These are phyloP conservation scores for Dipteronia dyeriana DNA, from an alignment of 345 rosid genomes.

Conservation along the genomic window DNA sequence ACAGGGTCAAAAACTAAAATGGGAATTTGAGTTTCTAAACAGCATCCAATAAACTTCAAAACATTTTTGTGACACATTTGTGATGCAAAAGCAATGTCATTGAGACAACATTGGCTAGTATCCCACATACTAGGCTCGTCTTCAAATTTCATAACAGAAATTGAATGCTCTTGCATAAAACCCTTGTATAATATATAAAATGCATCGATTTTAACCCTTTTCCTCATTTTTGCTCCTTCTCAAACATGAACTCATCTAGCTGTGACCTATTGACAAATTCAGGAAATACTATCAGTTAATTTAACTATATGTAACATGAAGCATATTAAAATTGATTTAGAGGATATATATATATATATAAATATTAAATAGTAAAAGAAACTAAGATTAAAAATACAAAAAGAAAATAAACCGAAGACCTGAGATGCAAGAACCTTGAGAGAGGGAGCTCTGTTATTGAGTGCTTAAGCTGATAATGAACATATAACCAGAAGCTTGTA, in stretches of 20 bases:
- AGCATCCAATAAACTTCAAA: neutral
- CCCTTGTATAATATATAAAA: slow-evolving; percentile 1
- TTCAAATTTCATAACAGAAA: slow-evolving; percentile 12
- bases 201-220: neutral
- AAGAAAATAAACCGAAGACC: too few species aligned
- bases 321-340: too few species aligned
- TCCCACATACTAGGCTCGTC: neutral
- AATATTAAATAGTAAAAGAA: too few species aligned
- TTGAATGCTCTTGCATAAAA: slow-evolving; percentile 7
- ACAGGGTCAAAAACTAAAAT: neutral
- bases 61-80: neutral
- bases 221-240: neutral
- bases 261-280: neutral
- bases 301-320: too few species aligned
- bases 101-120: neutral
- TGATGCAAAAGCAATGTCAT: neutral
- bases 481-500: too few species aligned
- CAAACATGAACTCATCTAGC: neutral
- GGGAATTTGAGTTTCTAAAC: neutral
- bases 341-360: too few species aligned
- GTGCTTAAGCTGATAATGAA: too few species aligned
- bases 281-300: too few species aligned
- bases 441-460: too few species aligned
- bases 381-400: too few species aligned
- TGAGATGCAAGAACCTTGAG: too few species aligned